Evolutionary conservation across 768 basidiomycete species (phyloP).

Genomic region (Podaxis mareebaensis): DNA sequence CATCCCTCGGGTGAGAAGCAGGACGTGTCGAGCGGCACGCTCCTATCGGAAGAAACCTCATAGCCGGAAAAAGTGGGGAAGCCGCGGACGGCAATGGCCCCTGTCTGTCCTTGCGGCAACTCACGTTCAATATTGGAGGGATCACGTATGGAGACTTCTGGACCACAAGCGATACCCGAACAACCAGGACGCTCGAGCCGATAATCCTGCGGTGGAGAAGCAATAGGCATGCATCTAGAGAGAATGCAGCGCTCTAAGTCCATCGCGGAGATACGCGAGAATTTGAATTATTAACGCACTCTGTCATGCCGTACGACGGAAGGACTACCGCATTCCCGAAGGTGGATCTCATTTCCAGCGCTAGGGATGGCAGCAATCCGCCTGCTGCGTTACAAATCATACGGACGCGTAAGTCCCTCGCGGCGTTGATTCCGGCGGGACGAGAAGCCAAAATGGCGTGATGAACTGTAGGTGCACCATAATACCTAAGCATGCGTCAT

Average conservation of each 20-base stretch:
- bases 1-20: constrained; percentile 50
- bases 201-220: constrained; percentile 43
- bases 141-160: constrained; percentile 44
- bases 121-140: constrained; percentile 36
- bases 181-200: constrained; percentile 46
- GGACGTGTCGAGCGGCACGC: constrained; percentile 43
- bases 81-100: constrained; percentile 56
- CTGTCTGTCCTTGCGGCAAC: constrained; percentile 40
- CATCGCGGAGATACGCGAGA: constrained; percentile 5
- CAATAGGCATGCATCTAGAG: constrained; percentile 50
- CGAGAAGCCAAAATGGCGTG: constrained; percentile 46
- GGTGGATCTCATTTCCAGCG: constrained; percentile 44
- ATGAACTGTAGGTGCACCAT: constrained; percentile 51
- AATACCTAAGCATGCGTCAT: constrained; percentile 37
- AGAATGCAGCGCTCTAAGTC: constrained; percentile 13
- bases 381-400: constrained; percentile 55
- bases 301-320: constrained; percentile 63
- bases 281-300: constrained; percentile 29
- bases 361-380: constrained; percentile 53
- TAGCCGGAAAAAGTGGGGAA: constrained; percentile 55
- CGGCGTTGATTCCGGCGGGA: constrained; percentile 30
- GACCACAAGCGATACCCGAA: constrained; percentile 49
- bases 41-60: constrained; percentile 44
- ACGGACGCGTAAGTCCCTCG: constrained; percentile 39
- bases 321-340: constrained; percentile 52